phyloP scores from a whole-genome alignment of 176 grass and related monocot genomes.

The Zoysia japonica region DNA sequence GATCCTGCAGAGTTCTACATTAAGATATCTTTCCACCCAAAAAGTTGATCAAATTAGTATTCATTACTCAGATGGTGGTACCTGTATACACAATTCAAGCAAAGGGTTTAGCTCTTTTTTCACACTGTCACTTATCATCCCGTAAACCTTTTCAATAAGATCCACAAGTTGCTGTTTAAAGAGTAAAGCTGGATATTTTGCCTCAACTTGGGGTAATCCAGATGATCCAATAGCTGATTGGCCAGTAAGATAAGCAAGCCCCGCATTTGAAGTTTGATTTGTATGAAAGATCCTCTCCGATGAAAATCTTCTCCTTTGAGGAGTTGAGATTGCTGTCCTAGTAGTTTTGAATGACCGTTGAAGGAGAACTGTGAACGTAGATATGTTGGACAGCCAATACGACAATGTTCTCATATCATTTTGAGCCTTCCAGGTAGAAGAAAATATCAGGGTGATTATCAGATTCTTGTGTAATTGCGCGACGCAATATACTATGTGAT shows the following conservation, averaged over 20 bases:
- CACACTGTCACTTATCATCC: constrained; percentile 75
- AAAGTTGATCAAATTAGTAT: background rate
- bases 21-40: constrained; percentile 25
- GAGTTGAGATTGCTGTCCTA: constrained; percentile 58
- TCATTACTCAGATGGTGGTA: constrained; percentile 39
- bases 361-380: constrained; percentile 65
- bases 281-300: constrained; percentile 71
- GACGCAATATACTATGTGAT: constrained; percentile 23
- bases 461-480: constrained; percentile 17
- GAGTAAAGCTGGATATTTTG: constrained; percentile 82
- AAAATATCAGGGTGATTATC: constrained; percentile 33
- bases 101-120: constrained; percentile 84
- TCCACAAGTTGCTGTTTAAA: constrained; percentile 90
- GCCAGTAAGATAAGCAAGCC: constrained; percentile 59
- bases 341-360: constrained; percentile 69
- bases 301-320: constrained; percentile 66
- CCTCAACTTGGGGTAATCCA: constrained; percentile 72
- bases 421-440: constrained; percentile 53
- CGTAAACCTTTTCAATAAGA: constrained; percentile 87
- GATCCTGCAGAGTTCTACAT: constrained; percentile 50
- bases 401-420: constrained; percentile 61
- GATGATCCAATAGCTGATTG: constrained; percentile 51
- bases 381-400: constrained; percentile 79
- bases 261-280: constrained; percentile 62
- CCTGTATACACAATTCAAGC: constrained; percentile 84